Base-by-base conservation (phyloP, 2,329 filamentous ascomycete species). In the Aspergillus oerlinghausenensis region DNA sequence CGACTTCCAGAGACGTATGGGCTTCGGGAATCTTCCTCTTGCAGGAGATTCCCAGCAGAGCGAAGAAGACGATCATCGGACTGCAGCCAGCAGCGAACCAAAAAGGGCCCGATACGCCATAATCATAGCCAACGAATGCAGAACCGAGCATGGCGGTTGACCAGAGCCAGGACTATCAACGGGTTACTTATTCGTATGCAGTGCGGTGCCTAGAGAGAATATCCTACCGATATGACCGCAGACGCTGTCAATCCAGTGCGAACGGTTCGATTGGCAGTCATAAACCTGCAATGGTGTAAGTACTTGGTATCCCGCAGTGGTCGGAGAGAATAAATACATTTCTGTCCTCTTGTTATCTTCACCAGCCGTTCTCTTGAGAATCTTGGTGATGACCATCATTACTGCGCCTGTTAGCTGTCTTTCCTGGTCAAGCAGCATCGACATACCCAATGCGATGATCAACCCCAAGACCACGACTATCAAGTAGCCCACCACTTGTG, bases 81-180 rank as follows among this genome's bases (percentile, higher is more conserved):
- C 77, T 80, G 51, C 79, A 81, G 1, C 81, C 82, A 49, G 80
- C 81, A 2, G 80, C 81, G 57, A 81, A 84, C 82, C 81, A 84
- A 54, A 84, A 83, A 0, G 81, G 81, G 0, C 81, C 81, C 1
- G 80, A 78, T 1, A 84, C 71, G 0, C 82, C 82, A 62, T 81
- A 82, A 51, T 76, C 75, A 60, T 84, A 83, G 0, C 80, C 81
- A 0, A 83, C 79, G 2, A 82, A 70, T 0, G 75, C 75, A 9
- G 78, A 79, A 0, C 80, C 79, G 0, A 83, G 69, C 60, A 83
- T 75, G 0, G 80, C 79, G 0, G 80, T 83, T 23, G 77, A 80
- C 79, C 79, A 82, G 2, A 82, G 73, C 81, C 80, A 83, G 0
- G 79, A 81, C 32, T 72, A 38, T 32, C 29, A 32, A 10, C 10